These are phyloP conservation scores for Eutrema salsugineum DNA, from an alignment of 441 rosid species.

Conservation along the genomic window DNA sequence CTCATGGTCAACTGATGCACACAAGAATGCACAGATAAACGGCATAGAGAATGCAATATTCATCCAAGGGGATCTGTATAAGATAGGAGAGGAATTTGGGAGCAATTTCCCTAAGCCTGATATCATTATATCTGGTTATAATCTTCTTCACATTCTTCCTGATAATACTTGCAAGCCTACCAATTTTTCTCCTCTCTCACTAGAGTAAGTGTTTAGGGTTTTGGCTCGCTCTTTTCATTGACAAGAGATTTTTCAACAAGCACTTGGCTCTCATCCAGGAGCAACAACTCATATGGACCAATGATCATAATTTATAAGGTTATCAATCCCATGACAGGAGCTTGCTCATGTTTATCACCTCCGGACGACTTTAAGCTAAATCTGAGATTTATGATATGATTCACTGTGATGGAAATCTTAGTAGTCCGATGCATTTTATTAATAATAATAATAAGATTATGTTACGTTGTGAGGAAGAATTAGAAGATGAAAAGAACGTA, in stretches of 20 bases:
- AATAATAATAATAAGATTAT: not conserved
- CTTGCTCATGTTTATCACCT: too few species aligned
- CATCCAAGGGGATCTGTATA: constrained; percentile 91
- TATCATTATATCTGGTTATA: constrained; percentile 74
- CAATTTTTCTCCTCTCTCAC: not conserved
- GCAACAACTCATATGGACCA: too few species aligned
- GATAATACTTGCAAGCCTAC: not conserved
- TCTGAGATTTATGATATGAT: too few species aligned
- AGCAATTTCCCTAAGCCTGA: constrained; percentile 80
- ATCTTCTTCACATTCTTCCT: constrained; percentile 16
- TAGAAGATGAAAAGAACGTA: not conserved
- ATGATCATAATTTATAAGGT: too few species aligned
- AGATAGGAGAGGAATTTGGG: constrained; percentile 78
- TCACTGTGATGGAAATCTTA: too few species aligned
- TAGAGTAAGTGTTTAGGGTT: constrained; percentile 2
- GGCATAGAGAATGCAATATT: constrained; percentile 78
- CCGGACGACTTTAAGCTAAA: too few species aligned
- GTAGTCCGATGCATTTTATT: too few species aligned
- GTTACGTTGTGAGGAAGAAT: constrained; percentile 16
- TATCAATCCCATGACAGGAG: too few species aligned
- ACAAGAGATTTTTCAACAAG: too few species aligned
- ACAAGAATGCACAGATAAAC: constrained; percentile 73
- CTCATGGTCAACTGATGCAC: constrained; percentile 80
- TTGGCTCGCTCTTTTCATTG: too few species aligned
- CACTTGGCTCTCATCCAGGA: too few species aligned